phyloP scores from a whole-genome alignment of 352 stramenopile genomes.

The Globisporangium nodosum region DNA sequence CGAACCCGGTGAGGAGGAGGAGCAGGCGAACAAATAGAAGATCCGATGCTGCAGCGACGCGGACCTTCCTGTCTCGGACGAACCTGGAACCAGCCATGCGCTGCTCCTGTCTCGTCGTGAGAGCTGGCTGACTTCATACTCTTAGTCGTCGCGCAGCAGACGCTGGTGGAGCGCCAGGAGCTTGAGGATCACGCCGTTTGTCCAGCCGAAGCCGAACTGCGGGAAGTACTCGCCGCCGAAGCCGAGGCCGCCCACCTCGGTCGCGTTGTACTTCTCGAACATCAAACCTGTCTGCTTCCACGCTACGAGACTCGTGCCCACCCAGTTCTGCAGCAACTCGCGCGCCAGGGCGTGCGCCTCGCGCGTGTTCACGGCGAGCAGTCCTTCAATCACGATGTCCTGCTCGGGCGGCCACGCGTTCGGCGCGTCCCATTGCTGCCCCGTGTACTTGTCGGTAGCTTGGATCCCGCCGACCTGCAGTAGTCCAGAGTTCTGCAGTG shows the following conservation, averaged over 20 bases:
- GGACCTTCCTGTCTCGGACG: too few species aligned
- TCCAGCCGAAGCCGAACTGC: conserved; percentile 71
- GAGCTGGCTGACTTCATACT: background rate
- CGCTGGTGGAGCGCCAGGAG: conserved; percentile 77
- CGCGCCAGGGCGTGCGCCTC: conserved; percentile 48
- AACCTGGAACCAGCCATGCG: background rate
- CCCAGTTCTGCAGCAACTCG: conserved; percentile 55
- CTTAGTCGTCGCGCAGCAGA: conserved; percentile 28
- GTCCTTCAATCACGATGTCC: conserved; percentile 74
- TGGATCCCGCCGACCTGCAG: conserved; percentile 60
- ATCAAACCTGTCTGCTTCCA: conserved; percentile 74
- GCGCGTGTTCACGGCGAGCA: conserved; percentile 43
- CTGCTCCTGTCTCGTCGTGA: background rate
- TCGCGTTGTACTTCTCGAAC: conserved; percentile 89
- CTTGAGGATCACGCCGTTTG: conserved; percentile 79
- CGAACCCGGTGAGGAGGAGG: background rate
- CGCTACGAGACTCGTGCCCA: conserved; percentile 47
- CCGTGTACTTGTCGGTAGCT: conserved; percentile 63
- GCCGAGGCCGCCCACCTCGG: conserved; percentile 52
- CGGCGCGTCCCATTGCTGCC: conserved; percentile 84
- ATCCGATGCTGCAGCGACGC: conserved; percentile 1
- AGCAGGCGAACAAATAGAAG: conserved; percentile 4
- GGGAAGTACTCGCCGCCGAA: conserved; percentile 85
- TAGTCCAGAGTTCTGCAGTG: conserved; percentile 50
- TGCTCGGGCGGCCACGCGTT: conserved; percentile 86